Evolutionary conservation across 805 yeast genomes (phyloP), one percentile per base, ranked within the genome.

Genomic region (Sugiyamaella mastotermitis): DNA sequence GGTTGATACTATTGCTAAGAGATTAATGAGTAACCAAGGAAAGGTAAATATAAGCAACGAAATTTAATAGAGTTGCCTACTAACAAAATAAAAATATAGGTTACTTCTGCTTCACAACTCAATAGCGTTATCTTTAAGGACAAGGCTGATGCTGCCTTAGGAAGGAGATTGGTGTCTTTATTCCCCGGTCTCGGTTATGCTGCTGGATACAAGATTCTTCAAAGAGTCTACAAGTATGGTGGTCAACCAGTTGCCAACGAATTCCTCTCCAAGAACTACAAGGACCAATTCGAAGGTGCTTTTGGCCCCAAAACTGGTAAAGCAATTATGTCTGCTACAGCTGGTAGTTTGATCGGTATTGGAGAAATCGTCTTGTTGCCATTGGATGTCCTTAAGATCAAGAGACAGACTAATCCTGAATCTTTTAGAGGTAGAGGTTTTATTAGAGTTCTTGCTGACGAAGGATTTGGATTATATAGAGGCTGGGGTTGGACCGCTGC

Each of bases 401-500:
- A 92, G 71, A 88, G 97, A 70, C 99, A 92, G 72, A 92, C 99
- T 39, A 92, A 92, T 71, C 99, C 99, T n/a, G 98, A 90, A 65
- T 70, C 97, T n/a, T 92, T 92, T 76, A 82, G 80, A 65, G 99
- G 99, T 53, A 83, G 98, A 70, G 97, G 98, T 8, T 88, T 92
- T 67, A 45, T 88, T 50, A 82, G 75, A 64, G 85, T 92, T 56
- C 60, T 92, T 44, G 57, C 70, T 40, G 98, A 92, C 59, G 98
- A 92, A 67, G 97, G 98, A 14, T 72, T 86, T 43, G 86, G 92
- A 17, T 71, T 92, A 52, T 92, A 92, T 69, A 75, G 96, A 61
- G 99, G 99, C 50, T 88, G 97, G 95, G 97, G 97, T 42, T 92
- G 99, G 99, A 92, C 99, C 43, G 94, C 94, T 52, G 99, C 99